Evolutionary conservation across 352 stramenopile species (phyloP), one percentile per base, ranked within the genome.

Genomic region (Albugo laibachii): DNA sequence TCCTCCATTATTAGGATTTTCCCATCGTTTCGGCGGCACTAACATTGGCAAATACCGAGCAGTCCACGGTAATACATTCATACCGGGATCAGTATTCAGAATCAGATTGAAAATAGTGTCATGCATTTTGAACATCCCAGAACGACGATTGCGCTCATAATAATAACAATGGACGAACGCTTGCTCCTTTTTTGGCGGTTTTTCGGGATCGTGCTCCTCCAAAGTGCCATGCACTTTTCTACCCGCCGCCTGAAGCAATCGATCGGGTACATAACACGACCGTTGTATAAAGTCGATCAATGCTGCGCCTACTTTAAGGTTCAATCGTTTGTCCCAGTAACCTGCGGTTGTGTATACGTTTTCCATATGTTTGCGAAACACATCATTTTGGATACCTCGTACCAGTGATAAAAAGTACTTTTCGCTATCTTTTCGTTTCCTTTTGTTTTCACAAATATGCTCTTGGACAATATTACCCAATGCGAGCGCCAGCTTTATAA

Each of bases 11-110:
- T 82, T 71, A 6, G 93, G 61, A 41, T 58, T 65, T 8, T 70
- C 75, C 95, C 95, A 99, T 20, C 74, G 66, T 48, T 73, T 80
- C 13, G 95, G 95, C 15, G 93, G 88, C 11, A 98, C 82, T 37
- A 98, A 69, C 95, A 98, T 99, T 15, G 95, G 93, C 49, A 96
- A 68, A 54, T 96, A 93, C 14, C 89, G 67, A 13, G 80, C 72
- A 14, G 71, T 85, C 67, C 76, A 86, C 12, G 77, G 69, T 39
- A 88, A 47, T 11, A 85, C 57, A 20, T 85, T 82, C 4, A 66
- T 59, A 40, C 61, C 54, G 1, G 69, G 63, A 31, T 66, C 66
- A 5, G 69, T 80, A 6, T 54, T 64, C 20, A 83, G 50, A 41
- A 81, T 61, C 0, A 62, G 63, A 27, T 70, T 59, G 13, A 72